Evolutionary conservation across 2,329 filamentous ascomycete genomes (phyloP).

Genomic region (Daldinia sp.): DNA sequence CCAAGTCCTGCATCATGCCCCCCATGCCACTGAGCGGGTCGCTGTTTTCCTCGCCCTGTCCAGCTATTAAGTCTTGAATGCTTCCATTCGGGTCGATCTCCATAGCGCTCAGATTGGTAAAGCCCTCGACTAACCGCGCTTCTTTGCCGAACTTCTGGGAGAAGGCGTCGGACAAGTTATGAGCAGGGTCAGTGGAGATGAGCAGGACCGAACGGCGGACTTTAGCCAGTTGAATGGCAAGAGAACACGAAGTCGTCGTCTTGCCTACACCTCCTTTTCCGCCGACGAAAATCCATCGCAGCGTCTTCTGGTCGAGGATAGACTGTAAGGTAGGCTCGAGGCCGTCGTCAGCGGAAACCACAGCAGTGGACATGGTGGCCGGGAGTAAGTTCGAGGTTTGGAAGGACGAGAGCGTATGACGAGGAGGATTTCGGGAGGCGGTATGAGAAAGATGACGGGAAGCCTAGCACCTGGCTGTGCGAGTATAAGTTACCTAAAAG

Average conservation of each 20-base stretch:
- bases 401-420: neutral
- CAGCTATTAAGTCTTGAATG: constrained; percentile 92
- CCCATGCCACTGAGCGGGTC: constrained; percentile 75
- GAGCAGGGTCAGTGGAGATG: constrained; percentile 97
- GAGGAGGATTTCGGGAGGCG: neutral
- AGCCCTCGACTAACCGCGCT: constrained; percentile 90
- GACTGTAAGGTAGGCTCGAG: constrained; percentile 94
- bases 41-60: constrained; percentile 75
- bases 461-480: neutral
- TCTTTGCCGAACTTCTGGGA: constrained; percentile 99
- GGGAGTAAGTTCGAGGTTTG: neutral
- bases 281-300: constrained; percentile 99
- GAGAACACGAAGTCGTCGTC: constrained; percentile 98
- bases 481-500: constrained; percentile 4
- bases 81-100: constrained; percentile 99
- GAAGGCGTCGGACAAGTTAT: constrained; percentile 98
- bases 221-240: constrained; percentile 96
- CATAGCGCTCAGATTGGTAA: constrained; percentile 95
- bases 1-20: constrained; percentile 98
- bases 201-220: constrained; percentile 95
- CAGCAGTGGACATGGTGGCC: constrained; percentile 55
- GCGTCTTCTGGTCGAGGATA: constrained; percentile 92
- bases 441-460: neutral
- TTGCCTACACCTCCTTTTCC: constrained; percentile 99
- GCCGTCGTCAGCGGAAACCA: constrained; percentile 74